These are phyloP conservation scores for Botrytis galanthina DNA, from an alignment of 2,329 filamentous ascomycete species.

Conservation along the genomic window DNA sequence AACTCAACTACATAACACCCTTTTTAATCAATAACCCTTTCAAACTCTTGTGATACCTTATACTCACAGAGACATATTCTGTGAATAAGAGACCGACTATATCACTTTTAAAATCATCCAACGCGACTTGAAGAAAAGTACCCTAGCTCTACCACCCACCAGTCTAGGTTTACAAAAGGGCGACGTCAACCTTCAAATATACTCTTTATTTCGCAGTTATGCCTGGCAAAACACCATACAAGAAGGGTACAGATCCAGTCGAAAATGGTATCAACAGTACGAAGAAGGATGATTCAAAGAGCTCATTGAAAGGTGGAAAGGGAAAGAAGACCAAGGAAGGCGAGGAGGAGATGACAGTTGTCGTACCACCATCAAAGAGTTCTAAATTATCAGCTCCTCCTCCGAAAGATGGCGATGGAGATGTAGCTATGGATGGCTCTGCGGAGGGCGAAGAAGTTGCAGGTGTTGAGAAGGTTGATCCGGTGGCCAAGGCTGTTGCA, in stretches of 20 bases:
- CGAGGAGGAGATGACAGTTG: conserved; percentile 73
- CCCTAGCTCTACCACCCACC: background rate
- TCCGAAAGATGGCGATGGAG: conserved; percentile 62
- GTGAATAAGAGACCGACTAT: background rate
- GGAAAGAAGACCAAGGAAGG: conserved; percentile 66
- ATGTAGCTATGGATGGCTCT: conserved; percentile 67
- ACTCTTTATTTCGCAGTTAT: conserved; percentile 44
- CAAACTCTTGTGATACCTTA: background rate
- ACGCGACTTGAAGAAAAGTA: conserved; percentile 10
- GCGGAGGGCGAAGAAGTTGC: conserved; percentile 33
- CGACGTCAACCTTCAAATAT: conserved; percentile 30
- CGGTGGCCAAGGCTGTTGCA: conserved; percentile 57
- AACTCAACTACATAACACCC: conserved; percentile 12
- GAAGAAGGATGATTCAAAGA: conserved; percentile 62
- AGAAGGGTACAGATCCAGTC: conserved; percentile 65
- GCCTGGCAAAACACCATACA: conserved; percentile 68
- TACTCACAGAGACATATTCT: background rate
- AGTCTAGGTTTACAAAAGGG: conserved; percentile 32
- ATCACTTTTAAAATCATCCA: background rate
- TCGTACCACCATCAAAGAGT: conserved; percentile 70
- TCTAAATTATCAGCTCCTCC: conserved; percentile 55
- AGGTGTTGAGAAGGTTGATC: conserved; percentile 57
- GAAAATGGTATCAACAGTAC: conserved; percentile 65
- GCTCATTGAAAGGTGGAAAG: conserved; percentile 59
- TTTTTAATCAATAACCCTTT: conserved; percentile 9